Evolutionary conservation across 2,329 filamentous ascomycete genomes (phyloP).

Genomic region (Ophiostoma novo-ulmi): DNA sequence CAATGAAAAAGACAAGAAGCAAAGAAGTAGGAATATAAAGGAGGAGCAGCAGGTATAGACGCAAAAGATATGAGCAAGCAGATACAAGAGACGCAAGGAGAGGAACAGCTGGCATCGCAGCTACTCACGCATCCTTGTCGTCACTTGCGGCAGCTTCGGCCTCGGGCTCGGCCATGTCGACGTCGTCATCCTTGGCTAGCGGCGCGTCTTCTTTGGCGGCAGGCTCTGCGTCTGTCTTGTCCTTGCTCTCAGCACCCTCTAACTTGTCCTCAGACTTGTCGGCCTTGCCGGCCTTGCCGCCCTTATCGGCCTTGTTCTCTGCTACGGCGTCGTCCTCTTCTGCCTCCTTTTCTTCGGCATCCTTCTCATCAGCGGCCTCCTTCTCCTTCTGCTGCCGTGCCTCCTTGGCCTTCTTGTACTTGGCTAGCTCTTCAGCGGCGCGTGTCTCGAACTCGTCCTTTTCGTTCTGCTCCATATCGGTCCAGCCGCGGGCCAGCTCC

Average conservation of each 20-base stretch:
- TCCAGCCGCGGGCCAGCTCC: constrained; percentile 52
- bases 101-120: not conserved
- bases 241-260: not conserved
- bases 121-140: constrained; percentile 27
- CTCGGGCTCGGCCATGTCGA: constrained; percentile 47
- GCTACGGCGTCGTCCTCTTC: constrained; percentile 20
- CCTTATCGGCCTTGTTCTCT: not conserved
- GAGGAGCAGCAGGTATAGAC: not conserved
- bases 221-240: not conserved
- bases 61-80: not conserved
- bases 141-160: constrained; percentile 32
- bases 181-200: constrained; percentile 42
- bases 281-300: not conserved
- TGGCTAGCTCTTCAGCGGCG: constrained; percentile 38
- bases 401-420: constrained; percentile 43
- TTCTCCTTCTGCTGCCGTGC: constrained; percentile 26
- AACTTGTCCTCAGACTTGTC: constrained; percentile 17
- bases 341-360: constrained; percentile 2
- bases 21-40: not conserved
- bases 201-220: not conserved
- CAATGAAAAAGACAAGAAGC: not conserved
- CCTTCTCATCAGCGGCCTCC: constrained; percentile 17
- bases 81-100: not conserved
- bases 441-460: constrained; percentile 47
- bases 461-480: constrained; percentile 46